phyloP scores from a whole-genome alignment of 805 yeast genomes.

The Teunomyces gatunensis region DNA sequence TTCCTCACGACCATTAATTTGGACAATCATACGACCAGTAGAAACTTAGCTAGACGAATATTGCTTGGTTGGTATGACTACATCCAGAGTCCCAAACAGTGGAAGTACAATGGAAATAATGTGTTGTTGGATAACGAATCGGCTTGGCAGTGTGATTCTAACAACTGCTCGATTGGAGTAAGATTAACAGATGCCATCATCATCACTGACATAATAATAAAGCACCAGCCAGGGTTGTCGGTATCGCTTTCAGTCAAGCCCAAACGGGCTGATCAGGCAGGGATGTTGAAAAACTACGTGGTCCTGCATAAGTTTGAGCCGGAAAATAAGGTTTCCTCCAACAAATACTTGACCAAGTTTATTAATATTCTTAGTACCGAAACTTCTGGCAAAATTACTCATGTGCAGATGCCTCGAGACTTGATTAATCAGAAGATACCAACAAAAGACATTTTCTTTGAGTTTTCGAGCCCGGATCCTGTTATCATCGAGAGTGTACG shows the following conservation, averaged over 20 bases:
- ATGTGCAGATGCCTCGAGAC: conserved; percentile 32
- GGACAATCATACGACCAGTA: conserved; percentile 4
- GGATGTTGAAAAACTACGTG: conserved; percentile 17
- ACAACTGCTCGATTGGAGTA: conserved; percentile 33
- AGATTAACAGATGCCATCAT: conserved; percentile 31
- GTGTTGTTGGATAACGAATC: conserved; percentile 32
- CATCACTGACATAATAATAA: conserved; percentile 34
- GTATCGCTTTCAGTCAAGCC: conserved; percentile 33
- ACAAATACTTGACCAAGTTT: conserved; percentile 30
- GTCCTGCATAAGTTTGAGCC: conserved; percentile 9
- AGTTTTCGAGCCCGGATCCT: conserved; percentile 11
- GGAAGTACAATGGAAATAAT: conserved; percentile 40
- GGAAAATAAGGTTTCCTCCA: conserved; percentile 6
- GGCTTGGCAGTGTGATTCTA: conserved; percentile 32
- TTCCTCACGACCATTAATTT: conserved; percentile 31
- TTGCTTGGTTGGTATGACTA: conserved; percentile 43
- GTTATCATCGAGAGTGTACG: conserved; percentile 14
- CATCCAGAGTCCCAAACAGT: conserved; percentile 16
- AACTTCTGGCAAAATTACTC: conserved; percentile 15
- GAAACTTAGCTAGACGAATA: conserved; percentile 23
- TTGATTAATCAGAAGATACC: conserved; percentile 32
- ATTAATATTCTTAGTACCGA: conserved; percentile 21
- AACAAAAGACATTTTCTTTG: conserved; percentile 31
- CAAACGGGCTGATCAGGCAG: conserved; percentile 15
- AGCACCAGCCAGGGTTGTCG: conserved; percentile 18